Conservation (phyloP, 176 grass and related monocot genomes). For the Luzula sylvatica region DNA sequence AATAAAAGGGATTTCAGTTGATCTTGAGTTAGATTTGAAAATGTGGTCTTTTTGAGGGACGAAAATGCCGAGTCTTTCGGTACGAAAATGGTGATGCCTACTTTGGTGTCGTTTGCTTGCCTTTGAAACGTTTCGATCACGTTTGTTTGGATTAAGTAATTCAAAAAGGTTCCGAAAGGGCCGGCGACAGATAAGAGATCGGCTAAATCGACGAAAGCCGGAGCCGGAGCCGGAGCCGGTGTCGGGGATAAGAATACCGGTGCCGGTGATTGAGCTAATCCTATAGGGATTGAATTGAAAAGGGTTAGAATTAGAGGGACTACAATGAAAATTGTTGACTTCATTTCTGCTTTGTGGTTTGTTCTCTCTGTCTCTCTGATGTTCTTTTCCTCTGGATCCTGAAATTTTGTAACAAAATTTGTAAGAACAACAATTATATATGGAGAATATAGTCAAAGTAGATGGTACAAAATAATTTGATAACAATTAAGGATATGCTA, state of each 20-base stretch:
- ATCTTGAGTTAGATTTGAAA: conserved; percentile 65
- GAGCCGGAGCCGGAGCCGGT: conserved; percentile 49
- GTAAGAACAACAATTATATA: conserved; percentile 12
- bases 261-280: conserved; percentile 44
- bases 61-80: conserved; percentile 68
- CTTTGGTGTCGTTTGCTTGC: conserved; percentile 65
- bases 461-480: not conserved
- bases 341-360: conserved; percentile 33
- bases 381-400: conserved; percentile 22
- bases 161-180: conserved; percentile 72
- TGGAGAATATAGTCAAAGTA: not conserved
- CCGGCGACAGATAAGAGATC: conserved; percentile 77
- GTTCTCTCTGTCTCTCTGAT: conserved; percentile 13
- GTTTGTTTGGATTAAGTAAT: conserved; percentile 52
- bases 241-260: conserved; percentile 29
- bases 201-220: conserved; percentile 61
- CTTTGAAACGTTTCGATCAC: conserved; percentile 77
- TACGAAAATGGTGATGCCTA: conserved; percentile 83
- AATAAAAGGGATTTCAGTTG: conserved; percentile 65
- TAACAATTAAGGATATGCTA: not conserved
- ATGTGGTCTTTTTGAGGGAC: conserved; percentile 41
- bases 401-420: conserved; percentile 25
- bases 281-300: conserved; percentile 32
- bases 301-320: conserved; percentile 28
- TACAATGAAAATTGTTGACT: conserved; percentile 22